Evolutionary conservation across 139 green algal genomes (phyloP), one percentile per base, ranked within the genome.

Genomic region (Eudorina sp.): DNA sequence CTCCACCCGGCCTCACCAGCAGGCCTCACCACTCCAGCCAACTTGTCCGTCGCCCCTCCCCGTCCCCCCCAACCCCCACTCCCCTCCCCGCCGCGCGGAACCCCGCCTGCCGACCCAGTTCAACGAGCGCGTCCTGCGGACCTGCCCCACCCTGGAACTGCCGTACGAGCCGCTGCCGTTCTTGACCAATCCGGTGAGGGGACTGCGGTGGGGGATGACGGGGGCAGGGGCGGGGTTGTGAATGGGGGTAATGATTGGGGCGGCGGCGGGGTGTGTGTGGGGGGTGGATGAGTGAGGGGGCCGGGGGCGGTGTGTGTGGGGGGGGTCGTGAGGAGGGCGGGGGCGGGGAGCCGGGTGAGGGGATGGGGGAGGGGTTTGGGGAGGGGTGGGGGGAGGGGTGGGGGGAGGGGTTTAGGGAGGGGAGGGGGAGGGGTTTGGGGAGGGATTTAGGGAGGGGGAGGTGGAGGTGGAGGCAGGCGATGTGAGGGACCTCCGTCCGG

Each of bases 181-280:
- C 68, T 41, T 88, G 34, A 88, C 83, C 36, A 88, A 88, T 68
- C 48, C 53, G 80, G 80, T 86, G 80, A 64, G 80, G 8, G 27
- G 43, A 58, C 4, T 38, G 23, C 14, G 23, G 23, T 40, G 41
- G 14, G 4, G 36, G 38, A 14, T 8, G 36, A 14, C 36, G 8
- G 68, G 14, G 4, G 2, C 3, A 19, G 70, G 18, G 8, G 70
- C 70, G 6, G 70, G 41, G 69, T 53, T 27, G 18, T 60, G 19
- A 3, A 18, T 18, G 23, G 4, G 14, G 13, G 41, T 18, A 25
- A 7, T 13, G 19, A 31, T 51, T 4, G 9, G 68, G 14, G 4
- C 11, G 36, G 68, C 36, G 36, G 9, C 36, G n/a, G 13, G 7
- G n/a, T 14, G 64, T 14, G 29, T 29, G n/a, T n/a, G n/a, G n/a